phyloP scores from a whole-genome alignment of 2,329 filamentous ascomycete species.

The Clonostachys solani region DNA sequence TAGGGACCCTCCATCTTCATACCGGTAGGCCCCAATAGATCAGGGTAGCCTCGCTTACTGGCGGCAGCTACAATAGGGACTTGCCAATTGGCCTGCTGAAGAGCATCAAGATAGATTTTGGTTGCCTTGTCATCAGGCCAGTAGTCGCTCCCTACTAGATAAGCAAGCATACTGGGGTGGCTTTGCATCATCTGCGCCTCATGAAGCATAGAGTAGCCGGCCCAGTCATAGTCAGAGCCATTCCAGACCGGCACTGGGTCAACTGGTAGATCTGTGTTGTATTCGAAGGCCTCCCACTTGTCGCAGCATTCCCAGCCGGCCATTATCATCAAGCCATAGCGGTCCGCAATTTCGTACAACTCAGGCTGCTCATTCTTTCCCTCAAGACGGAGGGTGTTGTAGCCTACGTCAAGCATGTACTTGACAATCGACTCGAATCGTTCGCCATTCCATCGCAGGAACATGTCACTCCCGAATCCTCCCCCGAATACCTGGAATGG shows the following conservation, averaged over 20 bases:
- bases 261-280: conserved; percentile 47
- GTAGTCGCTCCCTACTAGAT: conserved; percentile 57
- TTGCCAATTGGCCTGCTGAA: conserved; percentile 48
- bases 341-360: conserved; percentile 54
- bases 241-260: conserved; percentile 36
- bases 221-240: conserved; percentile 49
- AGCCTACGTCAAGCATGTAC: conserved; percentile 54
- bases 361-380: conserved; percentile 61
- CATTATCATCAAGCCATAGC: conserved; percentile 56
- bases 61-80: conserved; percentile 54
- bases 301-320: conserved; percentile 65
- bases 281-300: conserved; percentile 63
- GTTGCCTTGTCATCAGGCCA: conserved; percentile 57
- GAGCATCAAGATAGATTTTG: conserved; percentile 43
- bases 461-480: conserved; percentile 58
- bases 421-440: conserved; percentile 43
- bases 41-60: conserved; percentile 46
- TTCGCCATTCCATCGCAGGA: conserved; percentile 49
- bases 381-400: conserved; percentile 60
- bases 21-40: conserved; percentile 47
- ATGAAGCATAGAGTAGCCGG: conserved; percentile 50
- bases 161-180: conserved; percentile 55
- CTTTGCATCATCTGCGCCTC: conserved; percentile 56
- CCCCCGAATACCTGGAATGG: conserved; percentile 58
- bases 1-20: conserved; percentile 67